Evolutionary conservation across 495 filamentous ascomycete genomes (phyloP).

Genomic region (Aspergillus asperescens): DNA sequence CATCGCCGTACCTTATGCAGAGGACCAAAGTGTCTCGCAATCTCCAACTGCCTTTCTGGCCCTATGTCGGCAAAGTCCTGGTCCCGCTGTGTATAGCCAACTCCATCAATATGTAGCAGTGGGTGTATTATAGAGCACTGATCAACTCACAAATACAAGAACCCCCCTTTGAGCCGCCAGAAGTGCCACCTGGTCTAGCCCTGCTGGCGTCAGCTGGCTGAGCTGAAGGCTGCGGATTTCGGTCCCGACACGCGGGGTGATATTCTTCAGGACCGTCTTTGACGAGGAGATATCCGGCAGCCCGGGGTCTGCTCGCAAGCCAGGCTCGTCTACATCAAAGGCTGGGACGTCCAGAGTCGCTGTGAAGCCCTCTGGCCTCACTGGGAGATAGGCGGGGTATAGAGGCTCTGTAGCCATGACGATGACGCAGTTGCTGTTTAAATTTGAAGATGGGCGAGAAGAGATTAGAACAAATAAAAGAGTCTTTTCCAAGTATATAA

Average conservation of each 20-base stretch:
- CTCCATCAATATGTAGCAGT: neutral
- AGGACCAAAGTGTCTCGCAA: constrained; percentile 9
- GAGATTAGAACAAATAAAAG: no score
- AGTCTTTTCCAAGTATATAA: neutral
- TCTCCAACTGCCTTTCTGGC: constrained; percentile 2
- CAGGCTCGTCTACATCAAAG: constrained; percentile 1
- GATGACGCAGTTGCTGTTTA: neutral
- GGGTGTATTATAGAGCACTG: neutral
- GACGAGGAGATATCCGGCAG: neutral
- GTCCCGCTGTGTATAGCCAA: neutral
- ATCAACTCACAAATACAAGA: constrained; percentile 10
- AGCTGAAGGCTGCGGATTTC: constrained; percentile 11
- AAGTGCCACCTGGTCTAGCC: constrained; percentile 5
- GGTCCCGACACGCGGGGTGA: constrained; percentile 9
- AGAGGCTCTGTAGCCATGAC: constrained; percentile 5
- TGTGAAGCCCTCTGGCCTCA: constrained; percentile 7
- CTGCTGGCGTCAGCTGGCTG: neutral
- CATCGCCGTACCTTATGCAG: constrained; percentile 1
- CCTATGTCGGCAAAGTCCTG: constrained; percentile 16
- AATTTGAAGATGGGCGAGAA: neutral
- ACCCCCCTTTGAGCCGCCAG: constrained; percentile 13
- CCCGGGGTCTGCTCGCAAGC: constrained; percentile 8
- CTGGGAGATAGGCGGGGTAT: constrained; percentile 9
- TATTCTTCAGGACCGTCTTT: neutral
- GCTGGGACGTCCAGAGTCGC: constrained; percentile 3